Evolutionary conservation across 306 rosid species (phyloP), one percentile per base, ranked within the genome.

Genomic region (Coriaria nepalensis): DNA sequence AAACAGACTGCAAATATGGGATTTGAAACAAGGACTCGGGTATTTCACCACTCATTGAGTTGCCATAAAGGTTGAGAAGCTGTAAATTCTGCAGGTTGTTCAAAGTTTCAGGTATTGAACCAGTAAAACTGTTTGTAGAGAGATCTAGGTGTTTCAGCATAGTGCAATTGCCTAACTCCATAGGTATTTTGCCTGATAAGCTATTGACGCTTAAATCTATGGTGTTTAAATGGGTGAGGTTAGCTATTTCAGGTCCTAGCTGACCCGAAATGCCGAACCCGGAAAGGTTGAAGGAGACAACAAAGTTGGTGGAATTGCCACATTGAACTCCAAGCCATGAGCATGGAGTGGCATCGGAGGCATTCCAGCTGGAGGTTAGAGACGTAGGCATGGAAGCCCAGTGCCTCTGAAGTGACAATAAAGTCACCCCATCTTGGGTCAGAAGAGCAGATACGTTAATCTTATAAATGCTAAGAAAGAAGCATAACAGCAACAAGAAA

Each of bases 301-400:
- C 76, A 57, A 51, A 49, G 53, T 58, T 59, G 49, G 59, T 29
- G 41, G 11, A 10, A 6, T n/a, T 50, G 73, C 76, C 72, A 40
- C 96, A 83, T 7, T 53, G 20, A 13, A 88, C 55, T 54, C 95
- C 96, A 0, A 29, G 53, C 96, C 96, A 88, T 5, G 77, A 70
- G 50, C 96, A 88, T 11, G 95, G 90, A 43, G 74, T 72, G 57
- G 82, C 69, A 68, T 78, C 59, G 41, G 80, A 78, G 9, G 63
- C 56, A 53, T 55, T 57, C 96, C 96, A 88, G 47, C 63, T 52
- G 5, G 83, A 72, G 40, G 43, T 61, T 4, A 80, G 50, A 60
- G 68, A 43, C 44, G 71, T 29, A 47, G 81, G 78, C 37, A 72
- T 50, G 5, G 11, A 45, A 6, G 68, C 63, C 81, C 96, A 87